Evolutionary conservation across 75 land plant species (phyloP).

Genomic region (Pinus tabuliformis): DNA sequence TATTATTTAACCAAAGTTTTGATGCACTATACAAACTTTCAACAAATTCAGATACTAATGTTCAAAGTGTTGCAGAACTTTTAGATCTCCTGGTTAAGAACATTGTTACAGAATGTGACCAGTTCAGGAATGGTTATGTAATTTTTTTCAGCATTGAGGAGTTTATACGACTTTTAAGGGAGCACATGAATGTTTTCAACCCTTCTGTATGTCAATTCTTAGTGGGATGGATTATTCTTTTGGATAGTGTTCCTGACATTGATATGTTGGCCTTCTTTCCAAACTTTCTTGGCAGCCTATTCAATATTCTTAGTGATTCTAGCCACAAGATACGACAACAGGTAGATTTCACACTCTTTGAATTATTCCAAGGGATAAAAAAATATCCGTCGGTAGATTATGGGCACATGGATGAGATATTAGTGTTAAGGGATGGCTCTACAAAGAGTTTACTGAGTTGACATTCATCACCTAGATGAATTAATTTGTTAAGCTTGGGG

Average conservation of each 20-base stretch:
- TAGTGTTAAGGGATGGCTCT: slow-evolving; percentile 88
- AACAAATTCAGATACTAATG: slow-evolving; percentile 93
- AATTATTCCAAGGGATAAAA: slow-evolving; percentile 97
- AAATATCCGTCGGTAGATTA: slow-evolving; percentile 99
- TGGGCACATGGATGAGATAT: slow-evolving; percentile 99
- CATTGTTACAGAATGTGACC: slow-evolving; percentile 99
- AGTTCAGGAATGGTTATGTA: slow-evolving; percentile 61
- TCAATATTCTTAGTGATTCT: slow-evolving; percentile 97
- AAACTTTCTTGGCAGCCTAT: slow-evolving; percentile 98
- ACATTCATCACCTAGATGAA: slow-evolving; percentile 98
- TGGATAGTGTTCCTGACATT: slow-evolving; percentile 99
- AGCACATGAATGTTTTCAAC: slow-evolving; percentile 97
- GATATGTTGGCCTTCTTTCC: slow-evolving; percentile 99
- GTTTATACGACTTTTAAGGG: slow-evolving; percentile 93
- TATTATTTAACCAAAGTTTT: slow-evolving; percentile 94
- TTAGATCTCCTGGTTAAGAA: slow-evolving; percentile 98
- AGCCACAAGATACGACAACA: slow-evolving; percentile 98
- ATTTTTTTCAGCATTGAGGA: slow-evolving; percentile 82
- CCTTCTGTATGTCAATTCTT: slow-evolving; percentile 97
- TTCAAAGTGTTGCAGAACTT: slow-evolving; percentile 98
- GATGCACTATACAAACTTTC: slow-evolving; percentile 99
- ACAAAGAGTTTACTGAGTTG: slow-evolving; percentile 88
- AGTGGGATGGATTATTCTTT: slow-evolving; percentile 98
- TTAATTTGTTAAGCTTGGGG: slow-evolving; percentile 98
- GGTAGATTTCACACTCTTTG: slow-evolving; percentile 96